Conservation (phyloP, 2,329 filamentous ascomycete genomes). For the Podosphaera xanthii region DNA sequence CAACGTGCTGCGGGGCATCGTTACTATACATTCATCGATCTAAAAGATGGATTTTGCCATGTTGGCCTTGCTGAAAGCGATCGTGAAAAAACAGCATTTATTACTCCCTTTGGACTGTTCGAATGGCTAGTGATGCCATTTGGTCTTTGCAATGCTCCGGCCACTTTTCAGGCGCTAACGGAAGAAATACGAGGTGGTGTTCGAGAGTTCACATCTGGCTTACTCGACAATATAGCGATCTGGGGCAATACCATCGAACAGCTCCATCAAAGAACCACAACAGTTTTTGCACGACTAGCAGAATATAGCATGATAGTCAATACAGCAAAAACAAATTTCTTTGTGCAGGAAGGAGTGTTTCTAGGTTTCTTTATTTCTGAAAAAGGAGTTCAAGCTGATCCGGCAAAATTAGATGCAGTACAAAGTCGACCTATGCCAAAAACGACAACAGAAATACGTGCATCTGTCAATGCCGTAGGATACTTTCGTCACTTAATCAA, state of each 20-base stretch:
- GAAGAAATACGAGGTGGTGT: background rate
- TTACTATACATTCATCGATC: background rate
- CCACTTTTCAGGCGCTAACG: conserved; percentile 1
- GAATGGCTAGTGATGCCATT: conserved; percentile 3
- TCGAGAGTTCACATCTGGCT: background rate
- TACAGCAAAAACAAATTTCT: background rate
- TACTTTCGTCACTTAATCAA: background rate
- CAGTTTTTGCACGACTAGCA: background rate
- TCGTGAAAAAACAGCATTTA: background rate
- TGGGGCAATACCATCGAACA: background rate
- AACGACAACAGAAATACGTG: background rate
- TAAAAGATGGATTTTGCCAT: background rate
- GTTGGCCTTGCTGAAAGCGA: background rate
- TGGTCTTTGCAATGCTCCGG: background rate
- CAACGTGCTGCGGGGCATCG: background rate
- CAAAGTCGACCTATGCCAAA: background rate
- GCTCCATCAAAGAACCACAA: background rate
- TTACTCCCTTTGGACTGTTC: background rate
- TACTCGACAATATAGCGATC: background rate
- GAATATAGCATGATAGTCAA: background rate
- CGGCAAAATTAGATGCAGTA: background rate
- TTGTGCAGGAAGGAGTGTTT: background rate
- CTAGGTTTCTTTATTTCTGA: background rate
- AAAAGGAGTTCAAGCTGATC: background rate
- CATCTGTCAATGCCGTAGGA: background rate